These are phyloP conservation scores for Penicillium longicatenatum DNA, from an alignment of 495 filamentous ascomycete species.

Conservation along the genomic window DNA sequence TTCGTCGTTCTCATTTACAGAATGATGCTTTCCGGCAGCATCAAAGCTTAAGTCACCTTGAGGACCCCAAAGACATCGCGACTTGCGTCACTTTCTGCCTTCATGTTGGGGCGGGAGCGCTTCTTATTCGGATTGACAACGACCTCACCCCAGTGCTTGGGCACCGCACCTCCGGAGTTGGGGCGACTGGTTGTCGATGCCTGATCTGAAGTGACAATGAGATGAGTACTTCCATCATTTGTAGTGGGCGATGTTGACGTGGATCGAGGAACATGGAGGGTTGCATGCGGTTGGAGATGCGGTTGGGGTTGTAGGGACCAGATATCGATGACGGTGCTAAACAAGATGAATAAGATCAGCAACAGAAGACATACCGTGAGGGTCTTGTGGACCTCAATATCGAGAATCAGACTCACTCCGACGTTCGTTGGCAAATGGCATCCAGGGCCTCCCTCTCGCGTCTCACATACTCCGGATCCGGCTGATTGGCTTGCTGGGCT, in stretches of 20 bases:
- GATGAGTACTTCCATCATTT: constrained; percentile 20
- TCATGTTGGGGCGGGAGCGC: constrained; percentile 34
- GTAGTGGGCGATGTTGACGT: constrained; percentile 31
- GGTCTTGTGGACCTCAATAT: background rate
- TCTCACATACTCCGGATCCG: constrained; percentile 51
- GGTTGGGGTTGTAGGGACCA: constrained; percentile 53
- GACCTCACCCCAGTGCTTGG: constrained; percentile 52
- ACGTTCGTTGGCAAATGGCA: constrained; percentile 55
- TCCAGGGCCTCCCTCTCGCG: constrained; percentile 55
- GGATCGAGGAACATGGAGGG: constrained; percentile 38
- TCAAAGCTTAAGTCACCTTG: constrained; percentile 36
- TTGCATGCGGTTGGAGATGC: constrained; percentile 49
- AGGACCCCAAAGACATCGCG: constrained; percentile 51
- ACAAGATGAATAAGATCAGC: constrained; percentile 2
- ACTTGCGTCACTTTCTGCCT: constrained; percentile 19
- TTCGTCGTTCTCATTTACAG: constrained; percentile 18
- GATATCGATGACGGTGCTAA: constrained; percentile 51
- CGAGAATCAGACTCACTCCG: constrained; percentile 43
- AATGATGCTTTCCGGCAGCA: constrained; percentile 1
- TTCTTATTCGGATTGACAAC: constrained; percentile 47
- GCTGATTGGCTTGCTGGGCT: constrained; percentile 42
- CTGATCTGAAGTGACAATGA: constrained; percentile 25
- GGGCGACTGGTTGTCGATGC: constrained; percentile 21
- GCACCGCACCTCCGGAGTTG: constrained; percentile 31
- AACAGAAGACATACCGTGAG: background rate